A percentile compares a stretch with the other conserved stretches of the same genome.
Conservation (phyloP, 1,284 basidiomycete species). For the Boletellus deceptivus region DNA sequence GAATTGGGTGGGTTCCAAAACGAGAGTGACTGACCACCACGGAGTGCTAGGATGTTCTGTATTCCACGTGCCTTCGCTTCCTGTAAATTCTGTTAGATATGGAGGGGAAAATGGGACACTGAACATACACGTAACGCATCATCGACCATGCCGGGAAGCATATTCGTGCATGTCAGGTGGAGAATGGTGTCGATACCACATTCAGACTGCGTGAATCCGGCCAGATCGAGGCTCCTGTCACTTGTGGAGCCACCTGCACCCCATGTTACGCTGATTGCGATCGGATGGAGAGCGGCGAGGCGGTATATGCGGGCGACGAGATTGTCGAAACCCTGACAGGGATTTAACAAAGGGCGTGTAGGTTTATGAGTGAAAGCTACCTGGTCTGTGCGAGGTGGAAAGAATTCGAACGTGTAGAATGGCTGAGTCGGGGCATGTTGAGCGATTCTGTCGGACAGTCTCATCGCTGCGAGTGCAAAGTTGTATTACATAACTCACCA, state of each 20-base stretch:
- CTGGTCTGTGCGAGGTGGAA: conserved; percentile 91
- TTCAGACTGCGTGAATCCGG: conserved; percentile 66
- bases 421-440: conserved; percentile 45
- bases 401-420: conserved; percentile 93
- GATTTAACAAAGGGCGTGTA: conserved; percentile 13
- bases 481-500: no score
- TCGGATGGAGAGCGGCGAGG: conserved; percentile 65
- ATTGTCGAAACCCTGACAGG: conserved; percentile 79
- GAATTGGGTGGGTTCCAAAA: not conserved
- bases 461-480: conserved; percentile 40
- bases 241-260: conserved; percentile 95
- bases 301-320: conserved; percentile 79
- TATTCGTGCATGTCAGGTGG: conserved; percentile 98
- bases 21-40: conserved; percentile 62
- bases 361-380: conserved; percentile 31
- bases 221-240: conserved; percentile 85
- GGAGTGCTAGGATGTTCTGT: conserved; percentile 87
- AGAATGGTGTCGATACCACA: conserved; percentile 82
- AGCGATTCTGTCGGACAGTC: conserved; percentile 64
- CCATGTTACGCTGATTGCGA: conserved; percentile 92
- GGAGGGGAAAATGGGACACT: not conserved
- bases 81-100: conserved; percentile 40
- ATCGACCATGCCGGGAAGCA: conserved; percentile 87
- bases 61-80: conserved; percentile 82
- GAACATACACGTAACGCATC: conserved; percentile 70